A percentile compares a stretch with the other conserved stretches of the same genome.
phyloP scores from a whole-genome alignment of 345 rosid species.

The Eucalyptus pauciflora region DNA sequence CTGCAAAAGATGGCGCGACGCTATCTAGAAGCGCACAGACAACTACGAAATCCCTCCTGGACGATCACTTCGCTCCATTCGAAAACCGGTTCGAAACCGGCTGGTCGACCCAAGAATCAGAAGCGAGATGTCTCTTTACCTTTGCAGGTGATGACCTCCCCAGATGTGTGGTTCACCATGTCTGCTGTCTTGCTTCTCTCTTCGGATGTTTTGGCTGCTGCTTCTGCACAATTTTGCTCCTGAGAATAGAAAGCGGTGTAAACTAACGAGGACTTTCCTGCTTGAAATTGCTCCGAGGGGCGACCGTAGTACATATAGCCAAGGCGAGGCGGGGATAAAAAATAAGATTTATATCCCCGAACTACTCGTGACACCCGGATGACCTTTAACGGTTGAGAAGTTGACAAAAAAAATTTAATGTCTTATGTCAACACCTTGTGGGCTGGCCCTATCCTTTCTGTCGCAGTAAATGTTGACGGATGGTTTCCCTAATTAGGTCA shows the following conservation, averaged over 20 bases:
- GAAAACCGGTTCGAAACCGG: not conserved
- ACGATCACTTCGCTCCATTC: not conserved
- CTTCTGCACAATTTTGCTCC: not conserved
- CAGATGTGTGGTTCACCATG: not conserved
- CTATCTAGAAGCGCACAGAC: not conserved
- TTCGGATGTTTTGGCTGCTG: not conserved
- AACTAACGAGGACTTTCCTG: not conserved
- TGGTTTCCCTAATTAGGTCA: not conserved
- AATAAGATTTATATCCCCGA: not conserved
- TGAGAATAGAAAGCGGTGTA: not conserved
- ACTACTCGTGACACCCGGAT: not conserved
- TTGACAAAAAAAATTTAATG: not conserved
- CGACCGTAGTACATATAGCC: not conserved
- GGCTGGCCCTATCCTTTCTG: not conserved
- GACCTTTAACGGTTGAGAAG: not conserved
- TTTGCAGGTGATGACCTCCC: slow-evolving; percentile 21
- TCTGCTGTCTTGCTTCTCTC: not conserved
- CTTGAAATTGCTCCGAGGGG: not conserved
- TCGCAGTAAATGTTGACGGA: not conserved
- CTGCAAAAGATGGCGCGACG: not conserved
- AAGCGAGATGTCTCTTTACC: not conserved
- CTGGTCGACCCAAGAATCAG: not conserved
- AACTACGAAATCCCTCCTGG: not conserved
- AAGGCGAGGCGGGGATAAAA: not conserved
- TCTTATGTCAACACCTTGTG: not conserved